Evolutionary conservation across 768 basidiomycete genomes (phyloP).

Genomic region (Saitozyma podzolica): DNA sequence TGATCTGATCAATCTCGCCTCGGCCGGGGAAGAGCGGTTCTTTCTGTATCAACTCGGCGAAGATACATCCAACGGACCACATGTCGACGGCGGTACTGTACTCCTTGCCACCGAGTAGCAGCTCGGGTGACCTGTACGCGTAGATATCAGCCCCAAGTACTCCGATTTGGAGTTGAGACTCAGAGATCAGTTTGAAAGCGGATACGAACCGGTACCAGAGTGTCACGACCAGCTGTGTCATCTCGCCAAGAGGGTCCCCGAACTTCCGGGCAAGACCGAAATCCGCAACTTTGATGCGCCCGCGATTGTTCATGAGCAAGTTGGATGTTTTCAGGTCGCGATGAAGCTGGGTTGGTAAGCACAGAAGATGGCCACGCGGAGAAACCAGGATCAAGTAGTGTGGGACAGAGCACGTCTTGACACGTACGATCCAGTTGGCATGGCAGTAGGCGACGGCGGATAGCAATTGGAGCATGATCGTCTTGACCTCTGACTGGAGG

Average conservation of each 20-base stretch:
- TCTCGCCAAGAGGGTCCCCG: slow-evolving; percentile 92
- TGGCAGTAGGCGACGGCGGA: slow-evolving; percentile 94
- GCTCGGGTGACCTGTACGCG: slow-evolving; percentile 64
- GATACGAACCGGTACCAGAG: slow-evolving; percentile 86
- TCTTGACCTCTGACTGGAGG: slow-evolving; percentile 97
- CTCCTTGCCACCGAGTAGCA: slow-evolving; percentile 84
- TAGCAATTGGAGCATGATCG: slow-evolving; percentile 85
- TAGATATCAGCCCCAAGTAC: not conserved
- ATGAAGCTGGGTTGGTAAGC: slow-evolving; percentile 60
- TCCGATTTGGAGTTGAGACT: slow-evolving; percentile 12
- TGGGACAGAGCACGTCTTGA: not conserved
- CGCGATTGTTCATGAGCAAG: slow-evolving; percentile 96
- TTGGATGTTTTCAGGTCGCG: slow-evolving; percentile 97
- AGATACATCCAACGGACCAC: slow-evolving; percentile 99
- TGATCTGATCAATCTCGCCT: slow-evolving; percentile 85
- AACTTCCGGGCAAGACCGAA: slow-evolving; percentile 94
- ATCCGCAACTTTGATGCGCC: slow-evolving; percentile 97
- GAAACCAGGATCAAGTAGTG: not conserved
- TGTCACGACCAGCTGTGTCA: slow-evolving; percentile 97
- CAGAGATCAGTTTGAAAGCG: no score
- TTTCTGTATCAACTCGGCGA: slow-evolving; percentile 90
- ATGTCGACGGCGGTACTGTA: slow-evolving; percentile 96
- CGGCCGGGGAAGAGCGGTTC: slow-evolving; percentile 98
- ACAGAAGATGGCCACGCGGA: not conserved
- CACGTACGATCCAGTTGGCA: slow-evolving; percentile 77